These are phyloP conservation scores for Chionographis japonica DNA, from an alignment of 106 monocot species.

Conservation along the genomic window DNA sequence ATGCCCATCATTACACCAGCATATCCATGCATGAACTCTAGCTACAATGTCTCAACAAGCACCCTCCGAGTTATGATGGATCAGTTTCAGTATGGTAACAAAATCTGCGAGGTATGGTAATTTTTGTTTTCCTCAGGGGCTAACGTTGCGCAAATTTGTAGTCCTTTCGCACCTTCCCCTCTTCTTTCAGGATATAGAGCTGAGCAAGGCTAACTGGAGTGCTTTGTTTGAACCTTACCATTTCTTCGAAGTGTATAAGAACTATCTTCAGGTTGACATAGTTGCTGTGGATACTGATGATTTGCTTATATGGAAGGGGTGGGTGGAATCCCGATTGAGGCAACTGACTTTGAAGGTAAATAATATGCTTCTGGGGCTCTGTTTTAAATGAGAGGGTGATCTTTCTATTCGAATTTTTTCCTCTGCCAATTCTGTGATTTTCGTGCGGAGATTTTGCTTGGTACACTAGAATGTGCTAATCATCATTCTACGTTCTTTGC, in stretches of 20 bases:
- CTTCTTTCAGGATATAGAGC: constrained; percentile 66
- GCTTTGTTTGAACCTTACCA: constrained; percentile 78
- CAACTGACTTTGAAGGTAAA: constrained; percentile 88
- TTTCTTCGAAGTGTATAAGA: constrained; percentile 91
- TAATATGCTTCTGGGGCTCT: constrained; percentile 8
- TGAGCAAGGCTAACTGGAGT: constrained; percentile 64
- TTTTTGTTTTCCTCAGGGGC: neutral
- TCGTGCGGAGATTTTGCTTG: no score
- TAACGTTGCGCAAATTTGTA: neutral
- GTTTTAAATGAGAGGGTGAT: neutral
- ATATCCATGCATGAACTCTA: constrained; percentile 99
- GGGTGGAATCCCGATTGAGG: constrained; percentile 95
- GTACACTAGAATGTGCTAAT: neutral
- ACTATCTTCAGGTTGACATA: constrained; percentile 93
- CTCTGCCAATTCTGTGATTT: neutral
- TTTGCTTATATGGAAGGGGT: constrained; percentile 85
- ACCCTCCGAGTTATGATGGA: constrained; percentile 93
- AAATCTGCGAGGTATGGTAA: constrained; percentile 66
- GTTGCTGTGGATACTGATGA: constrained; percentile 80
- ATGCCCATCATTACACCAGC: constrained; percentile 99
- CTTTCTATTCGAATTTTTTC: neutral
- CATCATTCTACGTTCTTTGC: neutral
- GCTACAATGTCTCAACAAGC: constrained; percentile 95
- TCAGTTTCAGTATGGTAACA: constrained; percentile 77
- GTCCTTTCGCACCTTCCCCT: constrained; percentile 1